Evolutionary conservation across 2,329 filamentous ascomycete species (phyloP).

Genomic region (Ceratocystis alfenasii): DNA sequence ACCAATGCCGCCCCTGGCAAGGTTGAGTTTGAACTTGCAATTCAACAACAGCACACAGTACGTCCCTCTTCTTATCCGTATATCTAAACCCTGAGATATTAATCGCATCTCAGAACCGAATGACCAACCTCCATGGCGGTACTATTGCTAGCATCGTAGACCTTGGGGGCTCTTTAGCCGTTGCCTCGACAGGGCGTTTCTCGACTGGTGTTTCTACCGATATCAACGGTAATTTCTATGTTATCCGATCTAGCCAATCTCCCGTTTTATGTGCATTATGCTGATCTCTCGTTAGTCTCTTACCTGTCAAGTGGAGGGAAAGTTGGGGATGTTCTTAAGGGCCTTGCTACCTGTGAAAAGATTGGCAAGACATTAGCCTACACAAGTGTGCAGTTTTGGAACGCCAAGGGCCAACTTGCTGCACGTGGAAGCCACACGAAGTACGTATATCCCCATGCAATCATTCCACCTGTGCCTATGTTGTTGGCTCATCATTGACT

Average conservation of each 20-base stretch:
- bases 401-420: conserved; percentile 46
- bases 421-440: conserved; percentile 56
- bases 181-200: conserved; percentile 51
- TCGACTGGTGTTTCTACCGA: conserved; percentile 55
- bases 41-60: conserved; percentile 64
- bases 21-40: conserved; percentile 65
- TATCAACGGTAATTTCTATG: conserved; percentile 40
- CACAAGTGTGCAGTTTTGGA: conserved; percentile 48
- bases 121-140: conserved; percentile 65
- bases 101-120: conserved; percentile 48
- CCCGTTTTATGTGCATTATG: background rate
- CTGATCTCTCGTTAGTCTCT: conserved; percentile 37
- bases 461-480: background rate
- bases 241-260: background rate
- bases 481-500: background rate
- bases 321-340: conserved; percentile 44
- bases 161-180: conserved; percentile 51
- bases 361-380: conserved; percentile 54
- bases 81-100: background rate
- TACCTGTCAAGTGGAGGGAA: conserved; percentile 49
- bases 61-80: conserved; percentile 23
- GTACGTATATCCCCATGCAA: conserved; percentile 30
- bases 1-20: conserved; percentile 51
- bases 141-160: conserved; percentile 67
- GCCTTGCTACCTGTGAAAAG: conserved; percentile 48